phyloP scores from a whole-genome alignment of 2,329 filamentous ascomycete genomes.

The Alternaria ventricosa region DNA sequence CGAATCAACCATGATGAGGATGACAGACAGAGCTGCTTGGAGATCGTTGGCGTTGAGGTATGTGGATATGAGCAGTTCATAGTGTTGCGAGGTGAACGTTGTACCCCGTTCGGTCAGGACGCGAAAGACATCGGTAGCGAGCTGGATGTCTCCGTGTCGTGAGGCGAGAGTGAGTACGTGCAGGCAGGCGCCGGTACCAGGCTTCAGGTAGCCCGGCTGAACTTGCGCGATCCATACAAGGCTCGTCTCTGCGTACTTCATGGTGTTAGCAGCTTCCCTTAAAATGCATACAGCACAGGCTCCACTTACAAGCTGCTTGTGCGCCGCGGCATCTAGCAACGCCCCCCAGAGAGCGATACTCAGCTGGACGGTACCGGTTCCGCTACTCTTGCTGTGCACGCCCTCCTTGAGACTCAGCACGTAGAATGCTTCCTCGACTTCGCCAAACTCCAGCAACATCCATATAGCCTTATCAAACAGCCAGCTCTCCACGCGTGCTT shows the following conservation, averaged over 20 bases:
- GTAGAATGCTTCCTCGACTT: constrained; percentile 77
- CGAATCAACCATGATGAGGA: constrained; percentile 75
- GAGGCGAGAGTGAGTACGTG: constrained; percentile 77
- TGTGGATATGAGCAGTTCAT: constrained; percentile 77
- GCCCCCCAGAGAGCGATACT: constrained; percentile 70
- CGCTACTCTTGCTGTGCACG: constrained; percentile 14
- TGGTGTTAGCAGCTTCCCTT: constrained; percentile 10
- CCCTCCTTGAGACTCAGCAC: constrained; percentile 61
- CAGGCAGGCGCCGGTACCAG: constrained; percentile 69
- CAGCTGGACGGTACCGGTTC: constrained; percentile 44
- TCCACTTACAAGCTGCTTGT: constrained; percentile 60
- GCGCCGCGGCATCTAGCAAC: constrained; percentile 77
- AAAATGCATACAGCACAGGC: neutral
- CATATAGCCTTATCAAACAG: constrained; percentile 80
- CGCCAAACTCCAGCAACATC: constrained; percentile 72
- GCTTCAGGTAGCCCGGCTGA: constrained; percentile 63
- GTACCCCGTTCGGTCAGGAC: constrained; percentile 66
- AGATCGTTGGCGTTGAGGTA: constrained; percentile 69
- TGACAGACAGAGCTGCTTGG: constrained; percentile 68
- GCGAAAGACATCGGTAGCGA: constrained; percentile 75
- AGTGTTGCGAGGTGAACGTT: constrained; percentile 71
- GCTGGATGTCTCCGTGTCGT: constrained; percentile 67
- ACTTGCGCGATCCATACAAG: constrained; percentile 77
- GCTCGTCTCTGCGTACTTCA: constrained; percentile 66
- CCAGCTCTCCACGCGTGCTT: constrained; percentile 69